A percentile compares a stretch with the other conserved stretches of the same genome.
phyloP scores from a whole-genome alignment of 768 basidiomycete genomes.

The Mycena indigotica region DNA sequence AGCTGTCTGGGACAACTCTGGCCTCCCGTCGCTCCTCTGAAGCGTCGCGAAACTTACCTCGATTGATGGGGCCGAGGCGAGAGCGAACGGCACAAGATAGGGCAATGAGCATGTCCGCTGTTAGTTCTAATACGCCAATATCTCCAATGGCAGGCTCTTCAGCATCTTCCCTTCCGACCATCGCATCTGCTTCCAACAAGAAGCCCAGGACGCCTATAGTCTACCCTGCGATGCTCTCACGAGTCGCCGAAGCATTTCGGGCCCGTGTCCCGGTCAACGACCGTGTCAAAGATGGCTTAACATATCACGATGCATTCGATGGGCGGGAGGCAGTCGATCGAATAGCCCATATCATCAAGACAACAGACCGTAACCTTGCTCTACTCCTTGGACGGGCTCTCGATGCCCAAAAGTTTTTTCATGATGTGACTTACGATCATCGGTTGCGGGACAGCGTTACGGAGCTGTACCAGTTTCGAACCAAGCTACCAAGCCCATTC shows the following conservation, averaged over 20 bases:
- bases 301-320: constrained; percentile 95
- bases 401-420: constrained; percentile 98
- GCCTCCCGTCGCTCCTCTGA: constrained; percentile 68
- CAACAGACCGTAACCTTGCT: constrained; percentile 94
- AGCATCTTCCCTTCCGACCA: constrained; percentile 40
- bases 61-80: constrained; percentile 50
- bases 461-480: constrained; percentile 93
- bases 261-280: constrained; percentile 77
- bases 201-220: constrained; percentile 60
- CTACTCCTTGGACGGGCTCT: constrained; percentile 92
- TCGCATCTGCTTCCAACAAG: constrained; percentile 53
- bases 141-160: constrained; percentile 41
- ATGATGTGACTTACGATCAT: constrained; percentile 99
- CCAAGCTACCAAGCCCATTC: constrained; percentile 81
- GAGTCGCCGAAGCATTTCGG: constrained; percentile 91
- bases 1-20: constrained; percentile 5
- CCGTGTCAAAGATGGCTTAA: constrained; percentile 90
- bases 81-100: constrained; percentile 69
- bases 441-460: constrained; percentile 83
- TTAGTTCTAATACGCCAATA: constrained; percentile 49
- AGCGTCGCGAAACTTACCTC: constrained; percentile 63
- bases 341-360: constrained; percentile 97
- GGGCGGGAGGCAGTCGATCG: constrained; percentile 97
- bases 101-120: constrained; percentile 74
- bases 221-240: constrained; percentile 94